Evolutionary conservation across 2,329 filamentous ascomycete genomes (phyloP).

Genomic region (Bipolaris oryzae): DNA sequence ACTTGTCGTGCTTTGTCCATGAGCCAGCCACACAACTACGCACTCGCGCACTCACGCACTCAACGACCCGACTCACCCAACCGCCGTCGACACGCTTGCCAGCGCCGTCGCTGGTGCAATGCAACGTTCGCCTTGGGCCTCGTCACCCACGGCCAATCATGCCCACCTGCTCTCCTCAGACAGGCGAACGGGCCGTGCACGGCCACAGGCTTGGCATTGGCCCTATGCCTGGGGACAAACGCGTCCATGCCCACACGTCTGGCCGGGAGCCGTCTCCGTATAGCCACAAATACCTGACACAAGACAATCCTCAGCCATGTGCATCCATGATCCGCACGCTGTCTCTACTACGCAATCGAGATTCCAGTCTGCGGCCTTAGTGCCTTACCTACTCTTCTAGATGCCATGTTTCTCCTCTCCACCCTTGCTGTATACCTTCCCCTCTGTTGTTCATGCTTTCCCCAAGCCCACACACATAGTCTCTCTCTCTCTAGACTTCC

Average conservation of each 20-base stretch:
- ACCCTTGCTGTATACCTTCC: too few relatives aligned
- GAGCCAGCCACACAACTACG: background rate
- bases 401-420: too few relatives aligned
- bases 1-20: background rate
- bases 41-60: background rate
- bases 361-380: background rate
- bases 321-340: slow-evolving; percentile 30
- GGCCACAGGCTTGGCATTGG: slow-evolving; percentile 35
- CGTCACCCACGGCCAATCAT: slow-evolving; percentile 20
- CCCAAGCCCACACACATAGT: too few relatives aligned
- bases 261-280: slow-evolving; percentile 16
- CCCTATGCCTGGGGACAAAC: slow-evolving; percentile 38
- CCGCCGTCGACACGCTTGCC: background rate
- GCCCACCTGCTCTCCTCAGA: slow-evolving; percentile 8
- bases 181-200: slow-evolving; percentile 27
- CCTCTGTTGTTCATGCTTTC: background rate
- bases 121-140: slow-evolving; percentile 3
- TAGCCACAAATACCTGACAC: slow-evolving; percentile 33
- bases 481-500: background rate
- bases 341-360: slow-evolving; percentile 2
- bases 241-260: slow-evolving; percentile 11
- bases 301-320: slow-evolving; percentile 23
- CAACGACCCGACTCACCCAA: slow-evolving; percentile 8
- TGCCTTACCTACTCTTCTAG: slow-evolving; percentile 15
- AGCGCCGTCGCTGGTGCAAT: slow-evolving; percentile 1